Percentiles rank a stretch among this genome's conserved stretches.
Evolutionary conservation across 169 alveolate species (phyloP).

Genomic region (Plasmodium vinckei): DNA sequence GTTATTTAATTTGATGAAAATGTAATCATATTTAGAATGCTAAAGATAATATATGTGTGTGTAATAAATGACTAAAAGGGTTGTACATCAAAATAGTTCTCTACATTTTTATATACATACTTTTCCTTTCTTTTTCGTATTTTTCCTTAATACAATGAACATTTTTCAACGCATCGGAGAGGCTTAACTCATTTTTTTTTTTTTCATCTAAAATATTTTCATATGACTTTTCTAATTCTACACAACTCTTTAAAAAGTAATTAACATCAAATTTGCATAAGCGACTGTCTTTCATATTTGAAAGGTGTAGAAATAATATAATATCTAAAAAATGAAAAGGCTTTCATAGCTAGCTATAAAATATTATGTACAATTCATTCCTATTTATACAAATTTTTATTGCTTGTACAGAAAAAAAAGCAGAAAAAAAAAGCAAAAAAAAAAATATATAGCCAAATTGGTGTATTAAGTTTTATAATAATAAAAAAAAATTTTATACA

Average conservation of each 20-base stretch:
- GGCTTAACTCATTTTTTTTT: slow-evolving; percentile 44
- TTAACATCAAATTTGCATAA: slow-evolving; percentile 24
- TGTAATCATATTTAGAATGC: background rate
- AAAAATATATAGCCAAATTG: no score
- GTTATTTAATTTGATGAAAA: background rate
- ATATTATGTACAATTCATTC: no score
- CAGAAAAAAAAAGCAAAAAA: no score
- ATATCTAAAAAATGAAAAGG: no score
- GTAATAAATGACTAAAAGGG: background rate
- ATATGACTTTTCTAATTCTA: slow-evolving; percentile 63
- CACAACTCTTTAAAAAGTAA: slow-evolving; percentile 53
- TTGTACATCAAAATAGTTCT: background rate
- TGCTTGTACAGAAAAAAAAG: no score
- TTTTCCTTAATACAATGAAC: slow-evolving; percentile 54
- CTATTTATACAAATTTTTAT: no score
- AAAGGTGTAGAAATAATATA: background rate
- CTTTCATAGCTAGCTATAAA: no score
- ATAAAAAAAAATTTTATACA: no score
- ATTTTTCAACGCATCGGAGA: slow-evolving; percentile 27
- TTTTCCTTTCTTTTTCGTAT: slow-evolving; percentile 71
- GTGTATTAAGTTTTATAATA: no score
- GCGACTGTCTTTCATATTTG: slow-evolving; percentile 15
- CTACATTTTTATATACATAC: slow-evolving; percentile 29
- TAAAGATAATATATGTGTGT: background rate
- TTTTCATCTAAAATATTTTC: slow-evolving; percentile 55